A percentile compares a stretch with the other conserved stretches of the same genome.
phyloP scores from a whole-genome alignment of 129 eudicot genomes.

The Logfia minima region DNA sequence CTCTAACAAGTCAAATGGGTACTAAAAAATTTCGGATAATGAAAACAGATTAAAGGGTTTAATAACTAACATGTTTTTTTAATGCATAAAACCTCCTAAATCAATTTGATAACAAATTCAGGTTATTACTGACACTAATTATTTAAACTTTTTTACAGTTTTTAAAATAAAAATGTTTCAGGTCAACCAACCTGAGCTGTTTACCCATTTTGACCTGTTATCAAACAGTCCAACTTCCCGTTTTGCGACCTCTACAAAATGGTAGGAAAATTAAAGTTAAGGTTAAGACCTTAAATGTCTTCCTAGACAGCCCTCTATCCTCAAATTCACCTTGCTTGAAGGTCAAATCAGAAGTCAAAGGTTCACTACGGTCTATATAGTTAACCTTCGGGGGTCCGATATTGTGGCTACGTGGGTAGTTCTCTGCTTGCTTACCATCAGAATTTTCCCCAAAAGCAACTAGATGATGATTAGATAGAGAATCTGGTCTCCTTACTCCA shows the following conservation, averaged over 20 bases:
- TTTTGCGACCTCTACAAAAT: slow-evolving; percentile 11
- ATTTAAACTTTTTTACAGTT: neutral
- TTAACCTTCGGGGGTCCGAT: slow-evolving; percentile 31
- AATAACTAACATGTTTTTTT: neutral
- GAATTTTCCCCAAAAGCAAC: slow-evolving; percentile 40
- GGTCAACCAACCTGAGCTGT: neutral
- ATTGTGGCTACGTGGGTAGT: slow-evolving; percentile 37
- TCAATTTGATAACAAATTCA: neutral
- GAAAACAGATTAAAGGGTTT: neutral
- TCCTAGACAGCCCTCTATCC: slow-evolving; percentile 51
- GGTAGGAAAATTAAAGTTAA: neutral
- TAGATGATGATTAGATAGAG: slow-evolving; percentile 36
- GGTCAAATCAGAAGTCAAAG: slow-evolving; percentile 38
- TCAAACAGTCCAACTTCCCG: slow-evolving; percentile 5
- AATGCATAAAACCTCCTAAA: neutral
- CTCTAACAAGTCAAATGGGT: neutral
- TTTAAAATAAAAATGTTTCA: neutral
- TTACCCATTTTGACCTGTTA: slow-evolving; percentile 10
- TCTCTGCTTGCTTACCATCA: slow-evolving; percentile 32
- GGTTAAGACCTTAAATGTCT: slow-evolving; percentile 54
- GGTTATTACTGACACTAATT: neutral
- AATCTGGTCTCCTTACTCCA: slow-evolving; percentile 38
- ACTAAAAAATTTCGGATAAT: neutral
- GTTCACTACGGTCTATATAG: slow-evolving; percentile 39
- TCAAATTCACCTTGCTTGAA: slow-evolving; percentile 39